Conservation (phyloP, 257 asterid genomes). For the Linderniella brevidens region DNA sequence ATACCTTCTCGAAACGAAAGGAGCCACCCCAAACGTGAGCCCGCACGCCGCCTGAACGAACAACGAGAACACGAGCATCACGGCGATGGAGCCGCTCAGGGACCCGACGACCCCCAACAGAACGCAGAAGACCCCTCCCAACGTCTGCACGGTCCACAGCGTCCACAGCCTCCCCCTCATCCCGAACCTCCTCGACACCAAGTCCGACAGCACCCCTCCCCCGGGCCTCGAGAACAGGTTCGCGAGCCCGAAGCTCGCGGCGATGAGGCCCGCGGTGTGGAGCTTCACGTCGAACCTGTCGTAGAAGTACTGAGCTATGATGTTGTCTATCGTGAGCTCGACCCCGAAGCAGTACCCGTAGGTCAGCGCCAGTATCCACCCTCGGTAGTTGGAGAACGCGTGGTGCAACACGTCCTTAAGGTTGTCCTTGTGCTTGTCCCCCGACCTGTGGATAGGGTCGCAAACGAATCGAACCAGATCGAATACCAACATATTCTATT, state of each 20-base stretch:
- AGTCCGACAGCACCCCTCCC: conserved; percentile 39
- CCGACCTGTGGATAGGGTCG: neutral
- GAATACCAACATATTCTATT: too few relatives aligned
- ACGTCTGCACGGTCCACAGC: conserved; percentile 42
- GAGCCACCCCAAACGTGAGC: conserved; percentile 39
- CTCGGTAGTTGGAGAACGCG: conserved; percentile 36
- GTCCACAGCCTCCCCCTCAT: conserved; percentile 54
- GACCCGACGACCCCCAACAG: conserved; percentile 25
- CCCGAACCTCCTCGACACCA: conserved; percentile 29
- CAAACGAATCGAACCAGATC: too few relatives aligned
- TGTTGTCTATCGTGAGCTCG: conserved; percentile 38
- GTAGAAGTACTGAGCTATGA: conserved; percentile 38
- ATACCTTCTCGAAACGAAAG: conserved; percentile 34
- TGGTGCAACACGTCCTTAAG: conserved; percentile 22
- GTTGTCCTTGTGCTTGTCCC: neutral
- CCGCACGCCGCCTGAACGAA: conserved; percentile 44
- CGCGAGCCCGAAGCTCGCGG: conserved; percentile 49
- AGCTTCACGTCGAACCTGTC: conserved; percentile 44
- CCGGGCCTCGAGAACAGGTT: conserved; percentile 35
- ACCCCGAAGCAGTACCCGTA: conserved; percentile 49
- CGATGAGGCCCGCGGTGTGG: conserved; percentile 42
- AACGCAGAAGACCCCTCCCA: conserved; percentile 42
- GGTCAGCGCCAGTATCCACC: conserved; percentile 42
- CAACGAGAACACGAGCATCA: conserved; percentile 39
- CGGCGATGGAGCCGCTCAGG: conserved; percentile 20